Percentiles rank a stretch among this genome's conserved stretches.
Conservation (phyloP, 2,329 filamentous ascomycete genomes). For the Paraphoma sp. region DNA sequence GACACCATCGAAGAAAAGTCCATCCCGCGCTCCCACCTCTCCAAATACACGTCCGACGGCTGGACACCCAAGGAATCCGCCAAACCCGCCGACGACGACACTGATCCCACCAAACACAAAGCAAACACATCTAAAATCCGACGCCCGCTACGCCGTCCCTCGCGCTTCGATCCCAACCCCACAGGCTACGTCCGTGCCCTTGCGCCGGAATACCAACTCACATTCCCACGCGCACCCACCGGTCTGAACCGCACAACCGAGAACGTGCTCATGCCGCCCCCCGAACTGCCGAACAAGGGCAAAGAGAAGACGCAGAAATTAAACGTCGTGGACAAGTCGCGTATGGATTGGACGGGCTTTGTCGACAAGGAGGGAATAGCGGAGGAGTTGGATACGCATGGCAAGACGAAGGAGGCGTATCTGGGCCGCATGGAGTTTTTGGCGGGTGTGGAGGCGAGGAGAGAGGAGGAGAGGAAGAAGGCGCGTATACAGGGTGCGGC, state of each 20-base stretch:
- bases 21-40: conserved; percentile 55
- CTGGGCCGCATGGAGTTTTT: conserved; percentile 68
- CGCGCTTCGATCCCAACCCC: conserved; percentile 60
- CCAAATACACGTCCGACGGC: conserved; percentile 35
- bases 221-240: conserved; percentile 39
- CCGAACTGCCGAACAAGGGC: conserved; percentile 19
- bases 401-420: conserved; percentile 68
- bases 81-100: conserved; percentile 2
- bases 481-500: conserved; percentile 34
- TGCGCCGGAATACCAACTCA: conserved; percentile 52
- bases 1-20: conserved; percentile 75
- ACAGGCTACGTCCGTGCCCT: conserved; percentile 55
- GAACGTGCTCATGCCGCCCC: conserved; percentile 13
- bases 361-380: conserved; percentile 67
- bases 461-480: conserved; percentile 62
- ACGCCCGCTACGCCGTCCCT: conserved; percentile 51
- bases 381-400: conserved; percentile 67
- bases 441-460: conserved; percentile 62
- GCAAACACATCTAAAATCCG: conserved; percentile 26
- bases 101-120: conserved; percentile 4
- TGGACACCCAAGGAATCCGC: conserved; percentile 33
- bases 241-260: background rate
- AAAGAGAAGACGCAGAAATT: conserved; percentile 62
- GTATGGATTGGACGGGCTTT: conserved; percentile 69
- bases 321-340: conserved; percentile 71